Evolutionary conservation across 305 asterid species (phyloP), one percentile per base, ranked within the genome.

Genomic region (Fraxinus xanthoxyloides): DNA sequence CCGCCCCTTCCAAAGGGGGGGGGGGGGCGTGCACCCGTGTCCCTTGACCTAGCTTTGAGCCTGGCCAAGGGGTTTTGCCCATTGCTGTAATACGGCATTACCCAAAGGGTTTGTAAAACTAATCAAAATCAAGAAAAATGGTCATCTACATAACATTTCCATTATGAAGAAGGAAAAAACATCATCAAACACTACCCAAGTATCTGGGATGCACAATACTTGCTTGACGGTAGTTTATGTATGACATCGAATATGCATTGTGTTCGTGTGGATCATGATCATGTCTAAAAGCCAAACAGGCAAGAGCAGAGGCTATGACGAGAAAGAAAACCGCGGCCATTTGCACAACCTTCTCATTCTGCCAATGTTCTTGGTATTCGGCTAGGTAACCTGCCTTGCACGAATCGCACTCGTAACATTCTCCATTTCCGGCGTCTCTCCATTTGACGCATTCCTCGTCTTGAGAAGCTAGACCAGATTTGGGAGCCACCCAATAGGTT

Each of bases 311-410:
- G 30, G 77, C 85, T 6, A 82, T 6, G 59, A 80, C 34, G 69
- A 85, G 84, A 19, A 77, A 32, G 35, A 65, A 4, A 12, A 73
- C 40, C 8, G 70, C 51, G 24, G 43, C 10, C 3, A 80, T 63
- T 80, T 40, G 69, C 6, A 77, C 54, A 31, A 72, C 83, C 63
- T 40, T 79, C 26, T 80, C 80, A 2, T 79, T 77, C 26, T 74
- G 81, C 86, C 86, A 85, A 28, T 63, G 67, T 77, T 70, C 72
- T 75, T 85, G 86, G 77, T 76, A 79, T 69, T 85, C 73, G 13
- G 88, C 73, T 10, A 85, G 76, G 72, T 79, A 85, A 59, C 85
- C 86, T 35, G 88, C 88, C 78, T 85, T 85, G 88, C 88, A 82
- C 3, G 88, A 85, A 43, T 85, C 86, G 78, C 86, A 85, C 17